Percentiles rank a stretch among this genome's conserved stretches.
These are phyloP conservation scores for Hippophae rhamnoides DNA, from an alignment of 306 rosid genomes.

Conservation along the genomic window DNA sequence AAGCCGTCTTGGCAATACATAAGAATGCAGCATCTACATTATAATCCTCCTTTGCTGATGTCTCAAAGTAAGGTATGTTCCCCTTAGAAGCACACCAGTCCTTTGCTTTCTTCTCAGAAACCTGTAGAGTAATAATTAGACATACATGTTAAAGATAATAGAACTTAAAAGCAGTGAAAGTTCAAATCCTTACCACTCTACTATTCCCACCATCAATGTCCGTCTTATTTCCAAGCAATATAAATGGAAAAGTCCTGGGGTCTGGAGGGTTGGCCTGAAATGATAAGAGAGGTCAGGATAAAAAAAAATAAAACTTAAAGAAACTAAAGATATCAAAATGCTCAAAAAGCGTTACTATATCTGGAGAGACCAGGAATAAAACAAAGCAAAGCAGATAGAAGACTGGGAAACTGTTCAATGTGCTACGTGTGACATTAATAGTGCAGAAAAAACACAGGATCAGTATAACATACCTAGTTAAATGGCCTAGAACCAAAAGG, in stretches of 20 bases:
- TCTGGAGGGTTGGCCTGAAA: slow-evolving; percentile 65
- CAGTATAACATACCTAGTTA: not conserved
- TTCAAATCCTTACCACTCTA: slow-evolving; percentile 62
- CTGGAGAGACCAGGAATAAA: not conserved
- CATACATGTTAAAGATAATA: slow-evolving; percentile 1
- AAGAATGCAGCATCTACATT: slow-evolving; percentile 84
- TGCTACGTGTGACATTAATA: not conserved
- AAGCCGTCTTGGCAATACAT: slow-evolving; percentile 72
- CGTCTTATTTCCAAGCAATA: slow-evolving; percentile 86
- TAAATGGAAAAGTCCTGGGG: slow-evolving; percentile 69
- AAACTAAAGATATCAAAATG: not conserved
- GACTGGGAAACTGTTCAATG: not conserved
- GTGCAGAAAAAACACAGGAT: not conserved
- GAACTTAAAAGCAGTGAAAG: slow-evolving; percentile 1
- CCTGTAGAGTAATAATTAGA: slow-evolving; percentile 44
- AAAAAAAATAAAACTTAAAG: not conserved
- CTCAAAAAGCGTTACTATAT: not conserved
- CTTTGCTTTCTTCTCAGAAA: slow-evolving; percentile 89
- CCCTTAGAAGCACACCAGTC: slow-evolving; percentile 89
- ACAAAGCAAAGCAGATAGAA: not conserved
- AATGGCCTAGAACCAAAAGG: not conserved
- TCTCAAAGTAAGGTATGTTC: slow-evolving; percentile 79
- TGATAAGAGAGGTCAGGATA: not conserved
- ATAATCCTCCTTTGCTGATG: slow-evolving; percentile 87
- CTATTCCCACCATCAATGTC: slow-evolving; percentile 95